Evolutionary conservation across 1,284 basidiomycete genomes (phyloP), one percentile per base, ranked within the genome.

Genomic region (Volvariella volvacea): DNA sequence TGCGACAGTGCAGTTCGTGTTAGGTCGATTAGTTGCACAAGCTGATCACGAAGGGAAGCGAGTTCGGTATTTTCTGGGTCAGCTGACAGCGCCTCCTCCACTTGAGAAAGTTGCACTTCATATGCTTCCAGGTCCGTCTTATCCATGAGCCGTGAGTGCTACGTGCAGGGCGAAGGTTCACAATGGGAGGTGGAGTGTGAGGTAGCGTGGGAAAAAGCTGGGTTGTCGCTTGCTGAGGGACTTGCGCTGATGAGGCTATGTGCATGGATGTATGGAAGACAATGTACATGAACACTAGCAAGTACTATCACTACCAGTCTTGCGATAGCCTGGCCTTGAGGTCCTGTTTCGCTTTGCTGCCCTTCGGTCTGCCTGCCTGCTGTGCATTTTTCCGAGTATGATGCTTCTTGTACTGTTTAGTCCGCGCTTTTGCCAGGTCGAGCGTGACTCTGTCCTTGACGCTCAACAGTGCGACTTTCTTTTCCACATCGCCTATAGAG

Each of bases 11-110:
- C 82, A 39, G 77, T 68, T 65, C 90, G 75, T 3, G 92, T 91
- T 54, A 98, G 81, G 22, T 78, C 73, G 61, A 98, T 94, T 59
- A 99, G 84, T 66, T 95, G 86, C 55, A 84, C 74, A 48, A 99
- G 76, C 70, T 97, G 92, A 19, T 77, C 76, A 57, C 85, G 85
- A 49, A 98, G 79, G 28, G 77, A 78, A 31, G 67, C 63, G 41
- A 88, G 80, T 63, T 93, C 93, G 46, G 69, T 63, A 62, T 95
- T 97, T 52, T 73, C 68, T 3, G 92, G 89, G 63, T 98, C 93
- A 20, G 79, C 67, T 46, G 80, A 73, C 44, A 99, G 83, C 20
- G 92, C 90, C 47, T 83, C 67, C 59, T 93, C 87, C 52, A 97
- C 93, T 65, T 96, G 90, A 4, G 84, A 83, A 39, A 97, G 84